phyloP scores from a whole-genome alignment of 768 basidiomycete species.

The Suillus bovinus region DNA sequence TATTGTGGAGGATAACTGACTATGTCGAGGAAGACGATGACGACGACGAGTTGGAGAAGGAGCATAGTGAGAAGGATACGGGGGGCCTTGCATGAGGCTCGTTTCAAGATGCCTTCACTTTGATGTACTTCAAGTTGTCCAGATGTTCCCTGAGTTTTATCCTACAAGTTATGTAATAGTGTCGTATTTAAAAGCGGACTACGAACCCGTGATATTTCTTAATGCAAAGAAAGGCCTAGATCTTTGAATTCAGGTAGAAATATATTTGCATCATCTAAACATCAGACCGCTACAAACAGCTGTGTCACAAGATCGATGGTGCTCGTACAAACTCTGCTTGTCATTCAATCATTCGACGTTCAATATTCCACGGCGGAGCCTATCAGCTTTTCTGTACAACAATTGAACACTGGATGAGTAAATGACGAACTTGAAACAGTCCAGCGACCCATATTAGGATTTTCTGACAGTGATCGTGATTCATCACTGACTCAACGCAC shows the following conservation, averaged over 20 bases:
- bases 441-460: no score
- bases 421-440: neutral
- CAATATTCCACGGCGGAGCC: neutral
- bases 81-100: neutral
- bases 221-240: neutral
- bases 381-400: neutral
- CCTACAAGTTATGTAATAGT: neutral
- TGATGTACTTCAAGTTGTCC: neutral
- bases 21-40: neutral
- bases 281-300: neutral
- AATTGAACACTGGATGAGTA: neutral
- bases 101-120: neutral
- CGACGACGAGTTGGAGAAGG: neutral
- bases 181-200: neutral
- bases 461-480: no score
- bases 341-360: neutral
- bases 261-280: neutral
- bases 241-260: neutral
- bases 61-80: neutral
- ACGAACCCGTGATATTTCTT: neutral
- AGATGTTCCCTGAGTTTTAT: neutral
- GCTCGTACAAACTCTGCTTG: neutral
- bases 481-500: no score
- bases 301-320: neutral
- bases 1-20: neutral